Conservation (phyloP, 352 stramenopile species). For the Phytophthora kernoviae region DNA sequence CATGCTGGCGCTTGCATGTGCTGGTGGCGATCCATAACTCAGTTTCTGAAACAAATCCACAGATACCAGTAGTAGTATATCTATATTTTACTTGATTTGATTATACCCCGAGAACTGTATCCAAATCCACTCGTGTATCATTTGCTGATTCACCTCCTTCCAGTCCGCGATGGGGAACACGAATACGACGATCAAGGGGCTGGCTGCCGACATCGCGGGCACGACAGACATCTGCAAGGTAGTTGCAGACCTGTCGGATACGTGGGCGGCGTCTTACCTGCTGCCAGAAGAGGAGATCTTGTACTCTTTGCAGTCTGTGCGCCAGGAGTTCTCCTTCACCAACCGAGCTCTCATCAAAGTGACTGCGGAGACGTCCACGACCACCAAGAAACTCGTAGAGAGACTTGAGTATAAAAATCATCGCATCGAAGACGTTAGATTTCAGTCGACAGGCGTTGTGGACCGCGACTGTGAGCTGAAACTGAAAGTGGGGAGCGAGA, state of each 20-base stretch:
- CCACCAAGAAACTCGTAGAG: constrained; percentile 34
- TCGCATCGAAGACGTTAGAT: constrained; percentile 31
- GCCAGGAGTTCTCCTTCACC: constrained; percentile 66
- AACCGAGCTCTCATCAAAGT: constrained; percentile 51
- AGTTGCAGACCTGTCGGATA: constrained; percentile 28
- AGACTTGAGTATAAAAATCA: constrained; percentile 41
- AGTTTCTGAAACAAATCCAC: too few relatives aligned
- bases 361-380: constrained; percentile 41
- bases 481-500: constrained; percentile 30
- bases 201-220: constrained; percentile 50
- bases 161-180: constrained; percentile 37
- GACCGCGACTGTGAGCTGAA: constrained; percentile 57
- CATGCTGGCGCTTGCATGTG: too few relatives aligned
- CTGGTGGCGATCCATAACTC: too few relatives aligned
- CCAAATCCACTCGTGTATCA: too few relatives aligned
- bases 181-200: constrained; percentile 38
- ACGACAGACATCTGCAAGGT: constrained; percentile 55
- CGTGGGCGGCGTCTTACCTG: constrained; percentile 35
- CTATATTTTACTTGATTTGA: too few relatives aligned
- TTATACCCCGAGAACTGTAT: too few relatives aligned
- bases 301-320: constrained; percentile 53
- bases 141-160: neutral
- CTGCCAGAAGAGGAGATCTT: constrained; percentile 45
- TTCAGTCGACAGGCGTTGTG: constrained; percentile 51
- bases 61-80: too few relatives aligned